Evolutionary conservation across 23 red algal genomes (phyloP).

Genomic region (Gracilaria caudata): DNA sequence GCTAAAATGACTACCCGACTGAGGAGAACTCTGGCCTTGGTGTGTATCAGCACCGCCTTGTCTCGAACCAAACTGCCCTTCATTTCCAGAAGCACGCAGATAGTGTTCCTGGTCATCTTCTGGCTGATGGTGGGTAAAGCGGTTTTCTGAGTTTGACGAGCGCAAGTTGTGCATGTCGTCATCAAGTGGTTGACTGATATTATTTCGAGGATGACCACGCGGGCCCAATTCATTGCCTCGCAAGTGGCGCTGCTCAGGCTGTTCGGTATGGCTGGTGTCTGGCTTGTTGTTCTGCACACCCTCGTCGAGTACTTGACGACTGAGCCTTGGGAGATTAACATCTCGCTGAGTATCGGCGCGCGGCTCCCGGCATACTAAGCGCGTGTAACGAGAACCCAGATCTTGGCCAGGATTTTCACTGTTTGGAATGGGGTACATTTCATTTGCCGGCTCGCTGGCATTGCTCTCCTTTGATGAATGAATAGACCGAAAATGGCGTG

Average conservation of each 20-base stretch:
- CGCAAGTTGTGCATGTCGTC: conserved; percentile 6
- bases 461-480: neutral
- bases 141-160: conserved; percentile 6
- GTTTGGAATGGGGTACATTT: neutral
- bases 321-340: neutral
- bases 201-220: neutral
- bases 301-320: neutral
- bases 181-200: neutral
- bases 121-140: conserved; percentile 4
- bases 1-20: neutral
- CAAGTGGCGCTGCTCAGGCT: neutral
- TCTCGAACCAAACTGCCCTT: neutral
- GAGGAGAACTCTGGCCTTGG: neutral
- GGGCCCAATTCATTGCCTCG: neutral
- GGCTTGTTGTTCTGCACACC: neutral
- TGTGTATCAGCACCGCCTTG: neutral
- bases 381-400: neutral
- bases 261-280: neutral
- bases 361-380: neutral
- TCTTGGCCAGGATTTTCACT: neutral
- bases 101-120: neutral
- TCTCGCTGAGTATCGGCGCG: neutral
- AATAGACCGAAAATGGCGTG: neutral
- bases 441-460: neutral
- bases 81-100: neutral